These are phyloP conservation scores for Deinandra increscens DNA, from an alignment of 129 eudicot species.

Conservation along the genomic window DNA sequence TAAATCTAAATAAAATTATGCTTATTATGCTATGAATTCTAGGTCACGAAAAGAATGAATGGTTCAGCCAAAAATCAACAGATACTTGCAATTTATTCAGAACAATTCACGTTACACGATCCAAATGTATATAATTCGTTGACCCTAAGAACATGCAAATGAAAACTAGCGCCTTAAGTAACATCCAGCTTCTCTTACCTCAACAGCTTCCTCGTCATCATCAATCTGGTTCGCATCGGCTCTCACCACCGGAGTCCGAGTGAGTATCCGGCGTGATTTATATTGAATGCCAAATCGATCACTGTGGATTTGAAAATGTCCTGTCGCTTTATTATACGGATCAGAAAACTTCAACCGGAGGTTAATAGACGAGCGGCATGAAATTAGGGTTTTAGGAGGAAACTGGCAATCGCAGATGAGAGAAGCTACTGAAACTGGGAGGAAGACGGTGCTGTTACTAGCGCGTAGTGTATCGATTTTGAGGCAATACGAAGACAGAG, in stretches of 20 bases:
- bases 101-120: no score
- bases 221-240: conserved; percentile 52
- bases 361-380: conserved; percentile 17
- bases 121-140: no score
- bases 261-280: conserved; percentile 6
- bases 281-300: no score
- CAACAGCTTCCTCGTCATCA: conserved; percentile 22
- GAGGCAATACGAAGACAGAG: conserved; percentile 20
- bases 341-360: conserved; percentile 14
- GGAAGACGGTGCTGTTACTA: conserved; percentile 20
- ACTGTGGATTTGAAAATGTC: conserved; percentile 15
- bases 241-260: conserved; percentile 35
- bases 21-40: no score
- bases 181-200: conserved; percentile 49
- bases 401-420: conserved; percentile 36
- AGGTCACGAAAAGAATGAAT: no score
- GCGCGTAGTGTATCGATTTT: conserved; percentile 24
- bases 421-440: conserved; percentile 38
- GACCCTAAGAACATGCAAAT: no score
- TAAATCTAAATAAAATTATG: no score
- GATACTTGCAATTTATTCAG: no score
- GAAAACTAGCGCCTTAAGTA: no score
- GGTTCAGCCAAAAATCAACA: no score
- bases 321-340: not conserved
- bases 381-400: conserved; percentile 35